phyloP scores from a whole-genome alignment of 2,329 filamentous ascomycete genomes.

The Arthroderma sp. region DNA sequence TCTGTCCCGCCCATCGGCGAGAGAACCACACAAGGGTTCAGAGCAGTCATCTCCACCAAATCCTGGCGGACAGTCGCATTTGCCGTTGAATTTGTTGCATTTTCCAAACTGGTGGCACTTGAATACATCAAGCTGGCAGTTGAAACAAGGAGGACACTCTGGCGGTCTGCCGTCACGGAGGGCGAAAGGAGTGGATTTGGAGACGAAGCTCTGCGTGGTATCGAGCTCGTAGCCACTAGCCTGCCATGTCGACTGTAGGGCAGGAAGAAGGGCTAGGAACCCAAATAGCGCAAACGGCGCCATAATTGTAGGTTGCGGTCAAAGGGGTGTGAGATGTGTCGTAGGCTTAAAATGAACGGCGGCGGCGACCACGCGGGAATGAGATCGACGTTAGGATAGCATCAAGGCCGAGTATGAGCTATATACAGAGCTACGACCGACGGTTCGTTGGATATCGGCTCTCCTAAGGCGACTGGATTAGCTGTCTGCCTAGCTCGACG shows the following conservation, averaged over 20 bases:
- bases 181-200: slow-evolving; percentile 42
- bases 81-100: slow-evolving; percentile 81
- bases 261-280: slow-evolving; percentile 12
- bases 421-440: too few relatives aligned
- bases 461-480: not conserved
- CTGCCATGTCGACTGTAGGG: slow-evolving; percentile 21
- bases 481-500: slow-evolving; percentile 1
- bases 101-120: slow-evolving; percentile 79
- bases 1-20: slow-evolving; percentile 68
- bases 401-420: not conserved
- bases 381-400: not conserved
- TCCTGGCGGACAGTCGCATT: slow-evolving; percentile 82
- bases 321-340: not conserved
- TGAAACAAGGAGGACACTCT: slow-evolving; percentile 58
- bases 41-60: slow-evolving; percentile 93
- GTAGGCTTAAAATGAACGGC: not conserved
- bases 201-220: slow-evolving; percentile 50
- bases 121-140: slow-evolving; percentile 89
- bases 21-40: slow-evolving; percentile 78
- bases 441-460: not conserved
- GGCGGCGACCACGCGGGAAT: not conserved
- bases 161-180: slow-evolving; percentile 59
- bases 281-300: slow-evolving; percentile 5
- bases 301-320: slow-evolving; percentile 10
- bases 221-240: slow-evolving; percentile 16